phyloP scores from a whole-genome alignment of 176 grass and related monocot genomes.

The Ananas comosus region DNA sequence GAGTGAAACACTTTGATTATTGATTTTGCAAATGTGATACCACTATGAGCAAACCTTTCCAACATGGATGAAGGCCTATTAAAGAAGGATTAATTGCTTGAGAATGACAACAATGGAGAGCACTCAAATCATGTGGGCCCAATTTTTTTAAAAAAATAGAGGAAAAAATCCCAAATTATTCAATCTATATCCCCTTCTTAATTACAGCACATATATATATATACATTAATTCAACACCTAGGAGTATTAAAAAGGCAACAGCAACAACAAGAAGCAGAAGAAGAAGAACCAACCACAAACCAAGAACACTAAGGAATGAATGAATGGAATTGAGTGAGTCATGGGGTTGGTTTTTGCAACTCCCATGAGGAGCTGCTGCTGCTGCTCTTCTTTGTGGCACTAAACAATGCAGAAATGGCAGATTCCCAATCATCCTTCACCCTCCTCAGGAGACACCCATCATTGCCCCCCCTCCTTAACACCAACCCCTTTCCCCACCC shows the following conservation, averaged over 20 bases:
- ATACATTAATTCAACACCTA: neutral
- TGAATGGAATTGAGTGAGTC: slow-evolving; percentile 23
- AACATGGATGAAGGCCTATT: neutral
- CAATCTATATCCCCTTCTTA: neutral
- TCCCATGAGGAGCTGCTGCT: slow-evolving; percentile 6
- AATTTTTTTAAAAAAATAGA: too few species aligned
- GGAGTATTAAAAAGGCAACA: slow-evolving; percentile 2
- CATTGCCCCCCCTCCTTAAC: slow-evolving; percentile 29
- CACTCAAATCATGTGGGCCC: slow-evolving; percentile 2
- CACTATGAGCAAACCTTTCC: neutral
- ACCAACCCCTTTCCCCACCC: neutral
- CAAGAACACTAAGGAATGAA: slow-evolving; percentile 10
- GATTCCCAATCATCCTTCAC: slow-evolving; percentile 60
- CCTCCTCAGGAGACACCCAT: slow-evolving; percentile 60
- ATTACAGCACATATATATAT: neutral
- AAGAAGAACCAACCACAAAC: neutral
- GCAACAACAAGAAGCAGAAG: neutral
- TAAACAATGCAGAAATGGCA: slow-evolving; percentile 21
- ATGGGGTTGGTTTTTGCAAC: slow-evolving; percentile 37
- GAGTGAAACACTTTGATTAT: too few species aligned
- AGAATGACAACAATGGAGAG: neutral
- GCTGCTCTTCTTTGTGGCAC: slow-evolving; percentile 13
- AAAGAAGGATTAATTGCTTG: neutral
- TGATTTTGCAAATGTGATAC: too few species aligned
- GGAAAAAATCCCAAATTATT: neutral